Base-by-base conservation (phyloP, 2,329 filamentous ascomycete species). In the Penicillium expansum region DNA sequence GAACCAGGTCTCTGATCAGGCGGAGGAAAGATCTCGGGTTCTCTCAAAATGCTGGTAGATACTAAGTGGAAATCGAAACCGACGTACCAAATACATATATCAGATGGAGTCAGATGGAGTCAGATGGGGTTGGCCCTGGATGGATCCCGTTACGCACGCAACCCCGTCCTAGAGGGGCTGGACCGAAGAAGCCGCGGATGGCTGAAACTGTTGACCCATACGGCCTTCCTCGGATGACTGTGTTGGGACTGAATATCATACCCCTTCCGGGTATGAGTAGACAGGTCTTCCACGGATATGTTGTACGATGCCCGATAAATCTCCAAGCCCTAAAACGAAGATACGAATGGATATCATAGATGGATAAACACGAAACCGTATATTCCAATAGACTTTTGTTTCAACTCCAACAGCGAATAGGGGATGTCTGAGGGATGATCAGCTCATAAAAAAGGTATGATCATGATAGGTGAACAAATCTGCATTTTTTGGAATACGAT, bases 281-380 rank as follows among this genome's bases (percentile, higher is more conserved):
- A 57, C 32, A 54, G 29, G 33, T 22, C 22, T 59, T 54, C 62
- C 61, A 59, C 55, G 54, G 61, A n/a, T n/a, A n/a, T n/a, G n/a
- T n/a, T n/a, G 51, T 55, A 45, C 30, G 10, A 48, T 35, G n/a
- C n/a, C n/a, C n/a, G 39, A 18, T 27, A 20, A 20, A 32, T 54
- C 20, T 39, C 22, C 35, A 39, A 29, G 42, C 32, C 38, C 48
- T 5, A 35, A 8, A 44, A 10, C 16, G 20, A 44, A 44, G 20
- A 44, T 37, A 6, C 16, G 22, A 24, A 29, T 29, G 8, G 8
- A 29, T 29, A 5, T 29, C 24, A 24, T 24, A 24, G 24, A 3
- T 24, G 24, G 24, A 24, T 3, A 24, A 5, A 24, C 5, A 5
- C 24, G 24, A 24, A 24, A 24, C 8, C 27, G 7, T 47, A 22